Base-by-base conservation (phyloP, 208 protist species). In the Acanthamoeba lenticulata region DNA sequence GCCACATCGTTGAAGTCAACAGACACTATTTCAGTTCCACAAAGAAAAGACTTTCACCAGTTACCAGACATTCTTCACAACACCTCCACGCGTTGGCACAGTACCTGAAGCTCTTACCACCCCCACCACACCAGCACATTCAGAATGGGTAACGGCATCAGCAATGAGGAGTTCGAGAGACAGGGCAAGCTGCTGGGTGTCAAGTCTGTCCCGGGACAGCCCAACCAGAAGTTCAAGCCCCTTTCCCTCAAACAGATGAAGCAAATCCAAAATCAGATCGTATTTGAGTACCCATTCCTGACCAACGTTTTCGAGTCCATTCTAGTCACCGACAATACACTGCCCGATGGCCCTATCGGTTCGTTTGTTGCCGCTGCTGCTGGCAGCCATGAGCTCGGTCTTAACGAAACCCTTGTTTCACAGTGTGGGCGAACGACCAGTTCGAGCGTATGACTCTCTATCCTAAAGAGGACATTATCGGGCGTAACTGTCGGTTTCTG, bases 371-470 rank as follows among this genome's bases (percentile, higher is more conserved):
- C n/a, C n/a, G n/a, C n/a, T n/a, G n/a, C n/a, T n/a, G n/a, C n/a
- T n/a, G n/a, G n/a, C n/a, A n/a, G n/a, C 11, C 52, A 60, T 11
- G 15, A 60, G 15, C 52, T 60, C 52, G 11, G 11, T 21, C 52
- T 11, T 27, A 11, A 55, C 42, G 74, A 57, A 27, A 27, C 69
- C 4, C 67, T 79, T n/a, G 29, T 44, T 79, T 67, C n/a, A 67
- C 57, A 86, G 77, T 93, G 42, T 93, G 44, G 42, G 89, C 89
- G 24, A 93, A 93, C 62, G 89, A 93, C 44, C 40, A 77, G 32
- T 93, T 93, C 49, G 65, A 93, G 17, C 40, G 89, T 1, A 93
- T 93, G 89, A 93, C 89, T 7, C 62, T 93, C 0, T 93, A 93
- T 36, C 60, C 65, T 2, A 93, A 81, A 45, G 89, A 93, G 15